A percentile compares a stretch with the other conserved stretches of the same genome.
phyloP scores from a whole-genome alignment of 2,329 filamentous ascomycete genomes.

The Xylaria polymorpha region DNA sequence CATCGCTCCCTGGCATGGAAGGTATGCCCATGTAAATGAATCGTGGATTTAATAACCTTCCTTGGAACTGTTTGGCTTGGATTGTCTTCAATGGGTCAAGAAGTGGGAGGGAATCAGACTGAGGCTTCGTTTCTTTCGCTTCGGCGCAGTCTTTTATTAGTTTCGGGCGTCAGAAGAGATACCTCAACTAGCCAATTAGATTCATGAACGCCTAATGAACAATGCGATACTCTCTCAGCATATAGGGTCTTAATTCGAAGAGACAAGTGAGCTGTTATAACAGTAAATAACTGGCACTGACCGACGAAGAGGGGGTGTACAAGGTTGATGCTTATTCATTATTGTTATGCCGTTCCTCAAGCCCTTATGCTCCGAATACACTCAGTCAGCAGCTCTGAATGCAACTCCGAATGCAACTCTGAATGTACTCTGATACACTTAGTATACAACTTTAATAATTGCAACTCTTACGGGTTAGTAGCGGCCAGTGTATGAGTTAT shows the following conservation, averaged over 20 bases:
- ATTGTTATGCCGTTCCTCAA: background rate
- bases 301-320: background rate
- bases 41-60: background rate
- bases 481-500: too few relatives aligned
- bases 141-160: constrained; percentile 13
- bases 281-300: background rate
- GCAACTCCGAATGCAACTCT: too few relatives aligned
- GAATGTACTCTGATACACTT: too few relatives aligned
- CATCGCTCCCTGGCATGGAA: constrained; percentile 33
- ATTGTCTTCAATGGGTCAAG: constrained; percentile 2
- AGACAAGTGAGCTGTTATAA: background rate
- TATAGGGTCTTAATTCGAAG: background rate
- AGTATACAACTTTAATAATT: too few relatives aligned
- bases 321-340: background rate
- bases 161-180: constrained; percentile 14
- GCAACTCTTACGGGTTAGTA: too few relatives aligned
- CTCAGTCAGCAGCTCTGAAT: background rate
- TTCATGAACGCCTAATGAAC: constrained; percentile 21
- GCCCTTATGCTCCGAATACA: background rate
- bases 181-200: constrained; percentile 27
- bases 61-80: background rate
- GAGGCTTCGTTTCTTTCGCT: constrained; percentile 8
- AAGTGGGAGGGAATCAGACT: background rate
- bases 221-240: constrained; percentile 1
- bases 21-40: constrained; percentile 31